Evolutionary conservation across 2,329 filamentous ascomycete genomes (phyloP).

Genomic region (Sclerotinia nivalis): DNA sequence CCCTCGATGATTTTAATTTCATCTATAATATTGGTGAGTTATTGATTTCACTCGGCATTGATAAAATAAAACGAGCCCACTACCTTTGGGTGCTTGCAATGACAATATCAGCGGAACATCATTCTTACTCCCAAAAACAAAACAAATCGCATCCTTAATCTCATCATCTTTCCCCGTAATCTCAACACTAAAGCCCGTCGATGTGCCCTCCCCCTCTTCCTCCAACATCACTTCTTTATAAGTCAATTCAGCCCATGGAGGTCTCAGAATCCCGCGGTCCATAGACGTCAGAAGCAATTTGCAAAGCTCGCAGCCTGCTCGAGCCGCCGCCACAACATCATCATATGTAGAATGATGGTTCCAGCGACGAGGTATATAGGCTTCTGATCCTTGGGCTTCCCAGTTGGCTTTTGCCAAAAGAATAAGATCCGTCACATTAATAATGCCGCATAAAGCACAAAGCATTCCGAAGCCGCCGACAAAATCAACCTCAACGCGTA

Average conservation of each 20-base stretch:
- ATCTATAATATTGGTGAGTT: background rate
- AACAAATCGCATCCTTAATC: background rate
- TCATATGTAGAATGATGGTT: background rate
- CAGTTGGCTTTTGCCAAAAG: background rate
- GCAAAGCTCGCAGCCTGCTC: background rate
- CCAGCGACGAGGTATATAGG: background rate
- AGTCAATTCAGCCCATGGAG: background rate
- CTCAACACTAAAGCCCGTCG: background rate
- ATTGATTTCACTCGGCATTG: background rate
- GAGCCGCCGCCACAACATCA: background rate
- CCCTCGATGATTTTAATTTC: background rate
- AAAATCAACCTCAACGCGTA: background rate
- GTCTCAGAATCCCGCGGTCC: background rate
- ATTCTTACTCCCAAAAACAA: background rate
- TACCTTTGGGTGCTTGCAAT: background rate
- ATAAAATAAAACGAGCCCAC: background rate
- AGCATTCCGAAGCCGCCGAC: conserved; percentile 1
- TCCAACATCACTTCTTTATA: background rate
- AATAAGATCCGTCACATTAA: conserved; percentile 13
- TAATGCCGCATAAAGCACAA: background rate
- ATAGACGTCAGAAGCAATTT: background rate
- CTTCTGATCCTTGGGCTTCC: background rate
- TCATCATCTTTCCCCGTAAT: background rate
- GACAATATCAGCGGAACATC: background rate
- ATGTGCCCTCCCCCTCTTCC: background rate